Evolutionary conservation across 345 rosid species (phyloP).

Genomic region (Rhizophora mangle): DNA sequence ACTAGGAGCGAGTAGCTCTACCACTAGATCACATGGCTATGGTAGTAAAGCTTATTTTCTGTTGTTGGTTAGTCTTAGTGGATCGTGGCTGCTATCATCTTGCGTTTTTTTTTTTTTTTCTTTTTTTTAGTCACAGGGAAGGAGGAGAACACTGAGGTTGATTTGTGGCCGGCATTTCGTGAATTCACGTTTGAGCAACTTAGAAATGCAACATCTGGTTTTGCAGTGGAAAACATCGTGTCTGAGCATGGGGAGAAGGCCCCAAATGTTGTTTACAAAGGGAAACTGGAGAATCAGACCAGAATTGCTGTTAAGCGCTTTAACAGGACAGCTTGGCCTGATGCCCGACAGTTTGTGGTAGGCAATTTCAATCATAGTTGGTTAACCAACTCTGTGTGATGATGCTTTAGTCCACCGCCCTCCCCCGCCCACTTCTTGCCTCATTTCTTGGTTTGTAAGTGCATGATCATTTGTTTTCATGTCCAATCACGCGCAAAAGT

Average conservation of each 20-base stretch:
- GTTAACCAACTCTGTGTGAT: neutral
- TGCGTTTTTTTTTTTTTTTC: neutral
- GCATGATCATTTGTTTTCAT: too few relatives aligned
- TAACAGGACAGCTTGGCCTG: conserved; percentile 89
- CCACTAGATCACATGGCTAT: too few relatives aligned
- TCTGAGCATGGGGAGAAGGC: conserved; percentile 97
- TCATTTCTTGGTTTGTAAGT: too few relatives aligned
- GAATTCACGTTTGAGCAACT: conserved; percentile 77
- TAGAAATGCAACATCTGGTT: conserved; percentile 84
- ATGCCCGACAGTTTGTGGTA: conserved; percentile 84
- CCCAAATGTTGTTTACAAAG: conserved; percentile 91
- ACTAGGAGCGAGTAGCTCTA: too few relatives aligned
- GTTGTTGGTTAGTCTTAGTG: neutral
- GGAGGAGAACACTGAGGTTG: conserved; percentile 32
- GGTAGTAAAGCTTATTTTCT: too few relatives aligned
- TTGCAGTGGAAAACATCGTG: conserved; percentile 81
- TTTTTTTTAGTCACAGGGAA: conserved; percentile 37
- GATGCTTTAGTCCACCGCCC: neutral
- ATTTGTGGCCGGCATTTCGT: conserved; percentile 55
- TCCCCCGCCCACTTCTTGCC: too few relatives aligned
- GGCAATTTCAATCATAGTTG: too few relatives aligned
- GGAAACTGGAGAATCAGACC: conserved; percentile 73
- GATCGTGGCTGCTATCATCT: conserved; percentile 8
- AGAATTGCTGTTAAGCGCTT: conserved; percentile 86
- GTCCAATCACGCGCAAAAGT: too few relatives aligned